Base-by-base conservation (phyloP, 306 rosid species). In the Notholithocarpus densiflorus region DNA sequence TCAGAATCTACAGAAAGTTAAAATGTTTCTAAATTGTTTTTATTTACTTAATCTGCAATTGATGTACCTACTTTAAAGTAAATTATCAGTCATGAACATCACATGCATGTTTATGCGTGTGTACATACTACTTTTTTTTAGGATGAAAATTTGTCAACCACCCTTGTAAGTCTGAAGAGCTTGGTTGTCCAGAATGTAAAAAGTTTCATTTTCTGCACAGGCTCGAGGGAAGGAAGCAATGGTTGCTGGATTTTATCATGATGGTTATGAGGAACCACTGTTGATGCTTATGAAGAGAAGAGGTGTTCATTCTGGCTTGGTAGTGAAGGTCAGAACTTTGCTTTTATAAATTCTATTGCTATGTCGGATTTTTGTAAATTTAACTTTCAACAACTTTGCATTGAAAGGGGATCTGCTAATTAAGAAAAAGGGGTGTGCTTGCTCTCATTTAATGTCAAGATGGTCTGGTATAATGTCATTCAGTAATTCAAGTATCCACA, bases 261-360 rank as follows among this genome's bases (percentile, higher is more conserved):
- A 85, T 83, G 98, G 97, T 82, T 95, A 92, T 26, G 97, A 90
- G 84, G 98, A 91, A 78, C 83, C 96, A 56, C 84, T 95, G 77
- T 77, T 95, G 81, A 95, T 95, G 98, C 98, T 93, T 61, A 95
- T 95, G 98, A 95, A 87, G 89, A 95, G 98, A 87, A 95, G 98
- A 84, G 98, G 97, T 69, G 96, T 91, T 52, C 88, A 91, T 84
- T 87, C 98, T 9, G 98, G 98, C 84, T 90, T 95, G 87, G 97
- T 95, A 56, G 96, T 93, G 83, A 95, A 95, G 98, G 98, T 95
- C 80, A 62, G 78, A 56, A 81, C 78, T 86, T 74, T 70, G 26
- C 72, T 45, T 56, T 79, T 73, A 40, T 81, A 45, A 56, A 20
- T 20, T 40, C 43, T 77, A 31, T 29, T 18, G 80, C 53, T 72